Evolutionary conservation across 176 grass and related monocot genomes (phyloP).

Genomic region (Microstegium vimineum): DNA sequence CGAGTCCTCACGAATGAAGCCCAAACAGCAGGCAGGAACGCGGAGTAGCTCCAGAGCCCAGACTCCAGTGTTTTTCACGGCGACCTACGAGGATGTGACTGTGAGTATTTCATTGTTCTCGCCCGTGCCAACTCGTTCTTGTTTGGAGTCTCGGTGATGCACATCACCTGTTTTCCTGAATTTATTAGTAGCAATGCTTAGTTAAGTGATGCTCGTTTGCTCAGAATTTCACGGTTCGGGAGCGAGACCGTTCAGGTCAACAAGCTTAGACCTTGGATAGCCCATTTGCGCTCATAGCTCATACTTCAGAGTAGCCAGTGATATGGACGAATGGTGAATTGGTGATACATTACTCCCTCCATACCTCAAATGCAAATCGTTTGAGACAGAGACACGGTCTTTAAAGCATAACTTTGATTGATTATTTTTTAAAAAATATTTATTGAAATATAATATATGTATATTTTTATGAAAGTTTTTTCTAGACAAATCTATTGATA

Average conservation of each 20-base stretch:
- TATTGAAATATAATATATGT: no score
- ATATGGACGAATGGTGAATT: not conserved
- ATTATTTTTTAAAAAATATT: no score
- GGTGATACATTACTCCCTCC: no score
- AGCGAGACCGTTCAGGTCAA: not conserved
- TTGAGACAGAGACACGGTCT: no score
- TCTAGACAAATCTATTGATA: no score
- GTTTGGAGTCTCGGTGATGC: not conserved
- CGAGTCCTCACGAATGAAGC: not conserved
- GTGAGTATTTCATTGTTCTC: slow-evolving; percentile 4
- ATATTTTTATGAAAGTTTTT: no score
- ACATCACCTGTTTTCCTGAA: not conserved
- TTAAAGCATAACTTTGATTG: no score
- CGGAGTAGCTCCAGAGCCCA: no score
- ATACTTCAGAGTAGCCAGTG: not conserved
- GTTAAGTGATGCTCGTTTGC: not conserved
- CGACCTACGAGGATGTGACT: not conserved
- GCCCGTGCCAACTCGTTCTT: not conserved
- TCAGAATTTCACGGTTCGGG: not conserved
- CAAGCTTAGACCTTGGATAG: not conserved
- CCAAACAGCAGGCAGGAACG: not conserved
- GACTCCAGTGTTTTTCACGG: not conserved
- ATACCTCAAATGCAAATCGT: no score
- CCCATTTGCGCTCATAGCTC: not conserved
- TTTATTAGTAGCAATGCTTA: not conserved